Conservation (phyloP, 164 flowering plant genomes). For the Amborella trichopoda region DNA sequence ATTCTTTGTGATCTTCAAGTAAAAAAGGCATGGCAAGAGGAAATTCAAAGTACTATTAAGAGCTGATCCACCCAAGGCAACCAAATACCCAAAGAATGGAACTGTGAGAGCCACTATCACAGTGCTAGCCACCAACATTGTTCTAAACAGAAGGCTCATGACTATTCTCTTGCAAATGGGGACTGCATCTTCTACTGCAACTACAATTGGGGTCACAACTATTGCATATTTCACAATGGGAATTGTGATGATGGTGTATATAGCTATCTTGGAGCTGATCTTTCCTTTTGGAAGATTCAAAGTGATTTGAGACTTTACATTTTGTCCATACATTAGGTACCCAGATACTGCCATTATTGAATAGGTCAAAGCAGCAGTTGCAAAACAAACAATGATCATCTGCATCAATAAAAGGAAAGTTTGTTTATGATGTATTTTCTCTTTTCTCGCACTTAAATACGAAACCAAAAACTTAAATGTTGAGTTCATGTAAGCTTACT, state of each 20-base stretch:
- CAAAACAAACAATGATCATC: background rate
- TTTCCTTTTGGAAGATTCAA: background rate
- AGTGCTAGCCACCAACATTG: background rate
- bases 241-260: background rate
- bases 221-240: background rate
- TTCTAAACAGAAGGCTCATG: background rate
- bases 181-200: background rate
- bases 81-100: background rate
- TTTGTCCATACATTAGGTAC: background rate
- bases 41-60: background rate
- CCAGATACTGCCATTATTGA: background rate
- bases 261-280: background rate
- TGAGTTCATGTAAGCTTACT: background rate
- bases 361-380: background rate
- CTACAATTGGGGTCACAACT: background rate
- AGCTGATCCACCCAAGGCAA: background rate
- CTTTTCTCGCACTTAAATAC: background rate
- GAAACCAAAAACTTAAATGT: background rate
- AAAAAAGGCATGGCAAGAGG: background rate
- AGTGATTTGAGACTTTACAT: background rate
- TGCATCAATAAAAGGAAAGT: background rate
- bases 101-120: background rate
- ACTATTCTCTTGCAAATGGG: background rate
- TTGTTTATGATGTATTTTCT: background rate
- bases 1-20: background rate